These are phyloP conservation scores for Seiridium unicorne DNA, from an alignment of 2,329 filamentous ascomycete species.

Conservation along the genomic window DNA sequence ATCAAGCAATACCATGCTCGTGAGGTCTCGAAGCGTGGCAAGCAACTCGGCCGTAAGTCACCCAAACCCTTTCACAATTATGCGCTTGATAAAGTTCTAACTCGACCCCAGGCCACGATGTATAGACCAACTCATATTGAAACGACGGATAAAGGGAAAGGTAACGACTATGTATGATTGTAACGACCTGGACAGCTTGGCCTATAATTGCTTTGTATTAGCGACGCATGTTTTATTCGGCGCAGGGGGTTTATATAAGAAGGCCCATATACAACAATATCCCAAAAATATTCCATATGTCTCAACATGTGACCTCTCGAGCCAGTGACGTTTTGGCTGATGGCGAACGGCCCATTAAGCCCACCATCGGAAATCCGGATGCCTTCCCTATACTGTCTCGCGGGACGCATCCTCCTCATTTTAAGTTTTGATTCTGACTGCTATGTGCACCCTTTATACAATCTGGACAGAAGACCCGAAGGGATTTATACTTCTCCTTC, in stretches of 20 bases:
- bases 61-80: background rate
- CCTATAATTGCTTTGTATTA: background rate
- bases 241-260: background rate
- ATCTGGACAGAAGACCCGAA: too few species aligned
- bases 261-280: background rate
- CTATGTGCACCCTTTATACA: too few species aligned
- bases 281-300: too few species aligned
- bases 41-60: slow-evolving; percentile 65
- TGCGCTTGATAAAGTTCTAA: background rate
- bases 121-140: slow-evolving; percentile 2
- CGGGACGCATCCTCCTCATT: too few species aligned
- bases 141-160: background rate
- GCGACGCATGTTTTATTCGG: background rate
- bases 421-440: too few species aligned
- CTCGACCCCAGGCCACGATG: background rate
- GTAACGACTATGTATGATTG: background rate
- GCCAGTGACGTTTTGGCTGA: too few species aligned
- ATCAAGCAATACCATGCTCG: slow-evolving; percentile 66
- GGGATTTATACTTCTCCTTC: too few species aligned
- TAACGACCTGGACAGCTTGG: too few species aligned
- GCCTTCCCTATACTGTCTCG: too few species aligned
- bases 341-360: too few species aligned
- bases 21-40: slow-evolving; percentile 66
- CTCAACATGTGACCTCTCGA: background rate
- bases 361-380: too few species aligned